These are phyloP conservation scores for Microbotryum saponariae DNA, from an alignment of 1,284 basidiomycete species.

Conservation along the genomic window DNA sequence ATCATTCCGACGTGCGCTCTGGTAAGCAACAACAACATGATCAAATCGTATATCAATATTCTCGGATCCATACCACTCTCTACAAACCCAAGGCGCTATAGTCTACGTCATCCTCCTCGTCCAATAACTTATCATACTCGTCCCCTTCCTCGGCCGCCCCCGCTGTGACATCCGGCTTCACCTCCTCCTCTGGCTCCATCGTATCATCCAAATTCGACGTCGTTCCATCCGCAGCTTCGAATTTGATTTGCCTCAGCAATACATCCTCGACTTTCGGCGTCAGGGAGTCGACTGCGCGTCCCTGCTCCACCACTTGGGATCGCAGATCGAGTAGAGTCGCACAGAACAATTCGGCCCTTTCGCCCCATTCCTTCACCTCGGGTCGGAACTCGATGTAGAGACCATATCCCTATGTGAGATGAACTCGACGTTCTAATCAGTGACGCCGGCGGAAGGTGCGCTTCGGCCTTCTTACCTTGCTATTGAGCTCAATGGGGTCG, in stretches of 20 bases:
- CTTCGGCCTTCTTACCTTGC: conserved; percentile 34
- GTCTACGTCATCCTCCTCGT: conserved; percentile 15
- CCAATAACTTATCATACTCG: conserved; percentile 13
- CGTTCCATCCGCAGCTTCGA: conserved; percentile 1
- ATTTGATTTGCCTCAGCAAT: conserved; percentile 5
- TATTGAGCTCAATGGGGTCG: conserved; percentile 57
- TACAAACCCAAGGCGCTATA: conserved; percentile 11
- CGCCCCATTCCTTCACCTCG: conserved; percentile 62
- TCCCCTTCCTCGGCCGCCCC: conserved; percentile 15
- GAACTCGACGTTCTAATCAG: background rate
- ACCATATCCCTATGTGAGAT: conserved; percentile 46
- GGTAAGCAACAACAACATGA: too few relatives aligned
- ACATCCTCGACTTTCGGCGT: background rate
- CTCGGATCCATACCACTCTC: too few relatives aligned
- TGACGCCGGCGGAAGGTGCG: too few relatives aligned
- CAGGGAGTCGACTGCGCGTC: background rate
- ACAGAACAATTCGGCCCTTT: conserved; percentile 49
- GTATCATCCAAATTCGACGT: background rate
- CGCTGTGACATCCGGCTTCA: conserved; percentile 13
- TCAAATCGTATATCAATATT: too few relatives aligned
- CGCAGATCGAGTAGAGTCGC: background rate
- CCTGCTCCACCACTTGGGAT: conserved; percentile 9
- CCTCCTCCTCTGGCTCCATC: conserved; percentile 7
- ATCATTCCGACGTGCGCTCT: too few relatives aligned
- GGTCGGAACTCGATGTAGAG: conserved; percentile 73